Conservation (phyloP, 169 alveolate genomes). For the Plasmodium gaboni region DNA sequence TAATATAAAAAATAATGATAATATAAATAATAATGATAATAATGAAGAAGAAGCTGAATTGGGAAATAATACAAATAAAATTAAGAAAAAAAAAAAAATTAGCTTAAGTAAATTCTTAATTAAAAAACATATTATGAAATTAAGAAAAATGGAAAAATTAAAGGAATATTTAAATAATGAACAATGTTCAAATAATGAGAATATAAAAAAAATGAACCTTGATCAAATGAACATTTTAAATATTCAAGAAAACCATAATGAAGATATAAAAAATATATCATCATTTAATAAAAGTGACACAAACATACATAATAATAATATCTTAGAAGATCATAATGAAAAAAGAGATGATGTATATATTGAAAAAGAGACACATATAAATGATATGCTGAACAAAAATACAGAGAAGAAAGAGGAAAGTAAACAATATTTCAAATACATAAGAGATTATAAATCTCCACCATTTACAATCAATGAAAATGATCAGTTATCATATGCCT, state of each 20-base stretch:
- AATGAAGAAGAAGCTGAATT: neutral
- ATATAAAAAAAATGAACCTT: neutral
- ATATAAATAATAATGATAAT: neutral
- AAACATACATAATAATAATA: neutral
- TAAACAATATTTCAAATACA: constrained; percentile 39
- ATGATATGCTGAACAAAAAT: neutral
- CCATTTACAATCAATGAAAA: constrained; percentile 33
- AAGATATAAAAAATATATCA: neutral
- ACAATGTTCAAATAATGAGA: constrained; percentile 1
- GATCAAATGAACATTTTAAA: neutral
- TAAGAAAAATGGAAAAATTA: constrained; percentile 19
- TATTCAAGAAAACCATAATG: neutral
- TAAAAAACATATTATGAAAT: constrained; percentile 42
- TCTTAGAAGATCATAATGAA: constrained; percentile 4
- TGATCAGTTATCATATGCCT: constrained; percentile 41
- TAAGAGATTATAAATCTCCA: constrained; percentile 68
- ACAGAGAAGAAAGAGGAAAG: constrained; percentile 6
- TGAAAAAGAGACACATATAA: neutral
- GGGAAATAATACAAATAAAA: neutral
- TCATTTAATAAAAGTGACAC: constrained; percentile 8
- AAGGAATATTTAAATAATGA: constrained; percentile 11
- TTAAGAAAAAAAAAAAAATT: constrained; percentile 18
- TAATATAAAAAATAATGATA: neutral
- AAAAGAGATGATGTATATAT: constrained; percentile 1
- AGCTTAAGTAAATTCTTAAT: constrained; percentile 63